A percentile compares a stretch with the other conserved stretches of the same genome.
Conservation (phyloP, 306 rosid species). For the Fragaria ananassa region DNA sequence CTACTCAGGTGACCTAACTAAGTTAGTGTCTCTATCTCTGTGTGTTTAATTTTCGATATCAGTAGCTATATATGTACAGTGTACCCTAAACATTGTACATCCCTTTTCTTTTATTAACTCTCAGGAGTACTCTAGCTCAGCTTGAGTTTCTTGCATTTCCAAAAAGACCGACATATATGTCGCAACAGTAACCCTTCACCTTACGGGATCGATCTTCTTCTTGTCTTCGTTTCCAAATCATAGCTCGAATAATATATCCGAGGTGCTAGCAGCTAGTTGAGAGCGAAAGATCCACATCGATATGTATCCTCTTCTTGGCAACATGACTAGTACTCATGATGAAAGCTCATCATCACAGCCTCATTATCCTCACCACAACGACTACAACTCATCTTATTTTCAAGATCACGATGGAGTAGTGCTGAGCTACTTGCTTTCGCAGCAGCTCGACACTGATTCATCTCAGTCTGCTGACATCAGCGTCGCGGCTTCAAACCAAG, state of each 20-base stretch:
- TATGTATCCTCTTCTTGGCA: neutral
- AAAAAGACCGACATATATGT: neutral
- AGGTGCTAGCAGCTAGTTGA: neutral
- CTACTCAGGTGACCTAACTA: constrained; percentile 1
- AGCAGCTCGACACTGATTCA: constrained; percentile 14
- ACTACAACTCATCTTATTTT: constrained; percentile 15
- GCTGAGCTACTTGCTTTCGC: constrained; percentile 35
- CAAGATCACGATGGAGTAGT: constrained; percentile 37
- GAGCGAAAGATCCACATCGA: constrained; percentile 8
- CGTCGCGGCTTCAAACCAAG: neutral
- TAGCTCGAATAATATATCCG: neutral
- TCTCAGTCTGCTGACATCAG: neutral
- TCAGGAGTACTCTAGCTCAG: neutral
- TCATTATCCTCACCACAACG: neutral
- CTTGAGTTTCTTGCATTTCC: neutral
- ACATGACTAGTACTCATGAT: neutral
- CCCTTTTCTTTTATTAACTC: neutral
- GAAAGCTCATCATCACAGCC: neutral
- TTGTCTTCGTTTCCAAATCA: neutral
- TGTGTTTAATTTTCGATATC: neutral
- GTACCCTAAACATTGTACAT: neutral
- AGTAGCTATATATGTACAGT: neutral
- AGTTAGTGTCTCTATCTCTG: neutral
- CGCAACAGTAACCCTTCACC: neutral
- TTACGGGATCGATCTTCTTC: neutral